Conservation (phyloP, 2,329 filamentous ascomycete species). For the Myotisia sp. region DNA sequence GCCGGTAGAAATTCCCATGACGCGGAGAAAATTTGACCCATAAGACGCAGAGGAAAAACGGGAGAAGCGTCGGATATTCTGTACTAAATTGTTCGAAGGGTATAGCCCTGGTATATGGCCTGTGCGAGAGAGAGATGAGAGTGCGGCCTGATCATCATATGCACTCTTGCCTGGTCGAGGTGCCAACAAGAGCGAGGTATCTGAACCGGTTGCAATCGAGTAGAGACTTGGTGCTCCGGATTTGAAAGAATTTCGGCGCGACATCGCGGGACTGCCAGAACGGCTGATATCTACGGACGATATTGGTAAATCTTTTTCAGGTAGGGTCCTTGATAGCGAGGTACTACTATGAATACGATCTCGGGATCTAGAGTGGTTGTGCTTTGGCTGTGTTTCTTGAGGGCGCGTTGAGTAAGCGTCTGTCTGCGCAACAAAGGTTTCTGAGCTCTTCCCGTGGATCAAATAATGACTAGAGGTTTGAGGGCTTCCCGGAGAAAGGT, state of each 20-base stretch:
- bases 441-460: constrained; percentile 25
- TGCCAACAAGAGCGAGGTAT: constrained; percentile 32
- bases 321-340: constrained; percentile 29
- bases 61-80: constrained; percentile 33
- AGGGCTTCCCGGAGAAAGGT: neutral
- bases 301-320: constrained; percentile 26
- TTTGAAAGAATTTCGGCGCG: constrained; percentile 19
- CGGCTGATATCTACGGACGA: constrained; percentile 20
- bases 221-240: constrained; percentile 34
- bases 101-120: constrained; percentile 34
- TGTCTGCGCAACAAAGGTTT: constrained; percentile 29
- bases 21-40: constrained; percentile 31
- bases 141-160: constrained; percentile 33
- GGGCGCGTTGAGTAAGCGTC: constrained; percentile 29
- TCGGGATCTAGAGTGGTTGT: constrained; percentile 28
- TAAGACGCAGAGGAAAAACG: constrained; percentile 36
- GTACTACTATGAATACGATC: constrained; percentile 31
- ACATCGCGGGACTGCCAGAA: constrained; percentile 12
- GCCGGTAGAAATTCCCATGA: constrained; percentile 31
- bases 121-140: constrained; percentile 30
- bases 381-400: constrained; percentile 23
- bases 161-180: constrained; percentile 29
- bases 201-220: constrained; percentile 31
- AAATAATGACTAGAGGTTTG: constrained; percentile 20
- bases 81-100: constrained; percentile 32